A percentile compares a stretch with the other conserved stretches of the same genome.
These are phyloP conservation scores for Paragyromitra xinjiangensis DNA, from an alignment of 495 filamentous ascomycete species.

Conservation along the genomic window DNA sequence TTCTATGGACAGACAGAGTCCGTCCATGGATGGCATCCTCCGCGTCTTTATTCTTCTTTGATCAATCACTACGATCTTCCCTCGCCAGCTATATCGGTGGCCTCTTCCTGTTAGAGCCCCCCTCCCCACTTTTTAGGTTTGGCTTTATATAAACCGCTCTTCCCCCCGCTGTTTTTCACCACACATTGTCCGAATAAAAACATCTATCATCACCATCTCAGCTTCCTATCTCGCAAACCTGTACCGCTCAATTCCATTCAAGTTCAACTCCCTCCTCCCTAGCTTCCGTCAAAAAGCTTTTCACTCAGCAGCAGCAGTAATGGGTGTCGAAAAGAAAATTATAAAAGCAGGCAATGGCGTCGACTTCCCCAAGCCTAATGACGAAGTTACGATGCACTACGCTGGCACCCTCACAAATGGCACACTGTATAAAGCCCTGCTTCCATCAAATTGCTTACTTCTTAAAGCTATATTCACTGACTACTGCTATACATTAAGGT, in stretches of 20 bases:
- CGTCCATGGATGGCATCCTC: constrained; percentile 40
- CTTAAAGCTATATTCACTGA: background rate
- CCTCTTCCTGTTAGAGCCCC: constrained; percentile 10
- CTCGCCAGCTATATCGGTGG: constrained; percentile 29
- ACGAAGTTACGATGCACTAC: constrained; percentile 71
- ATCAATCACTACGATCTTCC: constrained; percentile 35
- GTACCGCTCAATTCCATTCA: constrained; percentile 28
- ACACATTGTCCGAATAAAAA: constrained; percentile 25
- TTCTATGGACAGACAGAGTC: constrained; percentile 36
- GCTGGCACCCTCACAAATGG: constrained; percentile 66
- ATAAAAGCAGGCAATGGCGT: constrained; percentile 64
- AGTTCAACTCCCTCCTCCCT: constrained; percentile 6
- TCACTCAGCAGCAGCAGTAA: constrained; percentile 51
- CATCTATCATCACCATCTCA: constrained; percentile 21
- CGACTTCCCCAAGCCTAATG: constrained; percentile 64
- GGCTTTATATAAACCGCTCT: constrained; percentile 44
- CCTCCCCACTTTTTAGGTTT: constrained; percentile 27
- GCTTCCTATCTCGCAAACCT: constrained; percentile 9
- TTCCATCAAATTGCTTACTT: background rate
- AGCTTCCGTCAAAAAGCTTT: constrained; percentile 25
- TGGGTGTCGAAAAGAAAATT: constrained; percentile 61
- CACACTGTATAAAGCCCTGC: constrained; percentile 28
- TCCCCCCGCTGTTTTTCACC: constrained; percentile 22
- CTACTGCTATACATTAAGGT: constrained; percentile 60
- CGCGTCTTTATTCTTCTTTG: constrained; percentile 41